Evolutionary conservation across 106 monocot genomes (phyloP).

Genomic region (Iris macrosiphon): DNA sequence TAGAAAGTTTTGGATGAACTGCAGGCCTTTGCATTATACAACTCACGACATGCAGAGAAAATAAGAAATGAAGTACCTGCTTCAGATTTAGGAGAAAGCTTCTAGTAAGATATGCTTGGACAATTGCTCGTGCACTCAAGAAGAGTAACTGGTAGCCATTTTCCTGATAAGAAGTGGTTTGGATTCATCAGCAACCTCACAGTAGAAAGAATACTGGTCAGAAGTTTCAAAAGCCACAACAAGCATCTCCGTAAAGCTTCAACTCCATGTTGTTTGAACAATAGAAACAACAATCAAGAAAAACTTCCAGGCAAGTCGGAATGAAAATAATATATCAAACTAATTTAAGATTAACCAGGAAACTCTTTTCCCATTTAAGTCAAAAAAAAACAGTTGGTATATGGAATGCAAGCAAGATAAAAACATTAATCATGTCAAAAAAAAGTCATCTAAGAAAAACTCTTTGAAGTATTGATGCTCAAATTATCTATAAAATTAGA

Average conservation of each 20-base stretch:
- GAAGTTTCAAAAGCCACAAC: background rate
- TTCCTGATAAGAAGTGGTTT: slow-evolving; percentile 41
- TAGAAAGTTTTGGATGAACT: too few relatives aligned
- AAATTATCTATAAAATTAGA: too few relatives aligned
- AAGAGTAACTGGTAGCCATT: slow-evolving; percentile 98
- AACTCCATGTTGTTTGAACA: background rate
- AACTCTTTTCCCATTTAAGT: too few relatives aligned
- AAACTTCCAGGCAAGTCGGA: too few relatives aligned
- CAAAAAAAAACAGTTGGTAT: too few relatives aligned
- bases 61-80: slow-evolving; percentile 44
- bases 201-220: background rate
- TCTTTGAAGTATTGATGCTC: too few relatives aligned
- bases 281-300: background rate
- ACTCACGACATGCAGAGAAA: background rate
- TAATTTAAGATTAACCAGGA: too few relatives aligned
- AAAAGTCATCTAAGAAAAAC: too few relatives aligned
- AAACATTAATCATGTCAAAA: too few relatives aligned
- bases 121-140: slow-evolving; percentile 95
- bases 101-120: slow-evolving; percentile 96
- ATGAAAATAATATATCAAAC: too few relatives aligned
- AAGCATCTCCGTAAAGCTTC: background rate
- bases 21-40: too few relatives aligned
- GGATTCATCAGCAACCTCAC: background rate
- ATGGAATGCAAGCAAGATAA: too few relatives aligned
- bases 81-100: slow-evolving; percentile 95